Base-by-base conservation (phyloP, 2,329 filamentous ascomycete genomes). In the Aspergillus sergii region DNA sequence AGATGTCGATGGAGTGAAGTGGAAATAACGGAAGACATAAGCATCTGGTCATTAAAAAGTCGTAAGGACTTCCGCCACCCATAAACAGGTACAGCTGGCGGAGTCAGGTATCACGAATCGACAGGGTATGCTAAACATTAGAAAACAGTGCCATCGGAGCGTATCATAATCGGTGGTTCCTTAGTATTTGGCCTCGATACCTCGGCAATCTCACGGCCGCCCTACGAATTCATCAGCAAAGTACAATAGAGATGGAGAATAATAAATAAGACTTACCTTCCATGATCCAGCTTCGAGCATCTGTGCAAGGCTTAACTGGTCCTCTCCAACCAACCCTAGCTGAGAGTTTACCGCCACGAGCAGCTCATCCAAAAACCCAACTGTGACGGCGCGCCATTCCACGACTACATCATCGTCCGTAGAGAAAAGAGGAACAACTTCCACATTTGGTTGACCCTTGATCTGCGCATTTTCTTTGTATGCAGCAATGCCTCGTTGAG, bases 141-240 rank as follows among this genome's bases (percentile, higher is more conserved):
- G 77, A 99, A 98, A 68, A 99, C 92, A 28, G 95, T 98, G 66
- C 95, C 95, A 77, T 99, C 95, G 68, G 93, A 97, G 69, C 96
- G 86, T 71, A 98, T 97, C 81, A 97, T 89, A 74, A 99, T 98
- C 5, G 95, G 95, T 36, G 94, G 93, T 76, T 96, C 93, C 81
- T 95, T 97, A 58, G 95, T 98, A 73, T 97, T 98, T 26, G 95
- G 95, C 70, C 95, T 86, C 70, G 93, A 94, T 68, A 97, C 93
- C 81, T 97, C 94, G 66, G 95, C 95, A 76, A 98, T 91, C 81
- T 98, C 95, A 74, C 95, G 89, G 64, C 95, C 95, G 71, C 94
- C 94, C 94, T 88, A 67, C 19, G 57, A 66, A 87, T 63, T 60
- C 58, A 66, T 75, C 73, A 73, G 74, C 45, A 39, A 58, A 39